Conservation (phyloP, 345 rosid genomes). For the Diplotaxis tenuifolia region DNA sequence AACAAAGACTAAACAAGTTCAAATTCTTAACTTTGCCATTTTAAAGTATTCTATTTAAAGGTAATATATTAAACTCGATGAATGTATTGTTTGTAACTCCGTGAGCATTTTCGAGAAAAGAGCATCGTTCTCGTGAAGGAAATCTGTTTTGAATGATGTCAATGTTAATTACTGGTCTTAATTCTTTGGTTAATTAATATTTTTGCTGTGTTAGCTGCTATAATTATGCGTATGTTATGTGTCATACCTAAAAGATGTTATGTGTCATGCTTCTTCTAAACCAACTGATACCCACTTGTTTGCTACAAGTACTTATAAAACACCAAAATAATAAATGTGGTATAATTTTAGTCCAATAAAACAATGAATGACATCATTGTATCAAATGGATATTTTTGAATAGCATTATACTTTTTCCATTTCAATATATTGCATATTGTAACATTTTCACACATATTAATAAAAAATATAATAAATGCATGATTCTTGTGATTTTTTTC, state of each 20-base stretch:
- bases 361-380: too few relatives aligned
- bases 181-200: background rate
- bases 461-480: too few relatives aligned
- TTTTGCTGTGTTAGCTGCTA: background rate
- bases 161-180: too few relatives aligned
- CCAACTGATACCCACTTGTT: background rate
- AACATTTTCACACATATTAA: too few relatives aligned
- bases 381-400: too few relatives aligned
- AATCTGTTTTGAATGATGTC: background rate
- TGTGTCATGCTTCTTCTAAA: slow-evolving; percentile 18
- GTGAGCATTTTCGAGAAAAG: background rate
- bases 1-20: background rate
- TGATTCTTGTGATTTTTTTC: too few relatives aligned
- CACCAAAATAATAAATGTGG: too few relatives aligned
- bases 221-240: background rate
- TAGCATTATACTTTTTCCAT: too few relatives aligned
- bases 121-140: slow-evolving; percentile 16
- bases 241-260: too few relatives aligned
- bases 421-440: too few relatives aligned
- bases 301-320: background rate
- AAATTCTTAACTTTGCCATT: slow-evolving; percentile 18
- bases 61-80: background rate
- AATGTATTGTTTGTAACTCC: background rate
- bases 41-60: background rate
- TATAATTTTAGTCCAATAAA: too few relatives aligned